Base-by-base conservation (phyloP, 2,329 filamentous ascomycete genomes). In the Penicillium paneum region DNA sequence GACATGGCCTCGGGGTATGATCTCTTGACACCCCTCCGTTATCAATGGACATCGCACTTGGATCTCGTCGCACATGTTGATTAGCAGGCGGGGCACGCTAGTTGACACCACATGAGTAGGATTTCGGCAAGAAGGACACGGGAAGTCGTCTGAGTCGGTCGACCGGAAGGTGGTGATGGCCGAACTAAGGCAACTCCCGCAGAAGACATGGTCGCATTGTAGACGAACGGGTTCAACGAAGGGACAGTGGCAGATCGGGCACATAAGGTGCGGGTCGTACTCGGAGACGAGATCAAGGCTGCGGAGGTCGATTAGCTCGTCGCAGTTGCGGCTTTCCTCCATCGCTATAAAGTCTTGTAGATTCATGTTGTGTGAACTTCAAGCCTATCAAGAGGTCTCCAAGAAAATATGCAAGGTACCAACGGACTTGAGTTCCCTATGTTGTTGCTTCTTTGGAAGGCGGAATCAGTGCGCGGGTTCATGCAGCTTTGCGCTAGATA, bases 191-290 rank as follows among this genome's bases (percentile, higher is more conserved):
- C 84, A 87, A 24, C 80, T 77, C 50, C 77, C 74, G 70, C 84
- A 87, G 72, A 87, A 87, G 59, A 82, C 81, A 71, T 87, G 84
- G 59, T 86, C 82, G 70, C 84, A 87, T 59, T 80, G 76, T 44
- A 84, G 72, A 61, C 81, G 75, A 41, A 84, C 77, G 1, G 84
- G 83, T 49, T 79, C 73, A 51, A 85, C 78, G 63, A 86, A 85
- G 8, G 84, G 81, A 56, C 81, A 82, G 64, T 83, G 82, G 68
- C 84, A 87, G 59, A 87, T 86, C 15, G 83, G 78, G 65, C 84
- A 87, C 74, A 84, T 80, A 47, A 87, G 76, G 64, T 86, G 84
- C 57, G 76, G 76, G 66, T 86, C 83, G 65, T 81, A 81, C 28
- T 71, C 67, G 47, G 76, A 72, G 54, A 83, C 76, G 71, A 84